phyloP scores from a whole-genome alignment of 345 rosid species.

The Turnera subulata region DNA sequence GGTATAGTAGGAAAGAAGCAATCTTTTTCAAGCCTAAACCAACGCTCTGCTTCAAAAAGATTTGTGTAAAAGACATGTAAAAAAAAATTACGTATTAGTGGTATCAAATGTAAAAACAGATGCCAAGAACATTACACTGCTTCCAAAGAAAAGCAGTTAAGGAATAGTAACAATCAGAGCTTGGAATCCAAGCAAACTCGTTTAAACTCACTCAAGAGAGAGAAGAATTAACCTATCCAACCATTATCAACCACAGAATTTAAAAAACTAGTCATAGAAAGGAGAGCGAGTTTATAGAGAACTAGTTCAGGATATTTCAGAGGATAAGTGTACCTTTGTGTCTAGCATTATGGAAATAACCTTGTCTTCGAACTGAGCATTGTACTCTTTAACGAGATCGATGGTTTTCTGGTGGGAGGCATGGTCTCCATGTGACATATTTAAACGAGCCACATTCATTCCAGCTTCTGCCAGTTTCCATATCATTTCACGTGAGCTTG shows the following conservation, averaged over 20 bases:
- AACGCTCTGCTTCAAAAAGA: too few relatives aligned
- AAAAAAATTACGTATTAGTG: too few relatives aligned
- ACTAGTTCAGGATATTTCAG: neutral
- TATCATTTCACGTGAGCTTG: constrained; percentile 91
- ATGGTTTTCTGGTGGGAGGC: constrained; percentile 81
- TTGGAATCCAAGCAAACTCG: neutral
- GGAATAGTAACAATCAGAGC: neutral
- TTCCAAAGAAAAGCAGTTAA: too few relatives aligned
- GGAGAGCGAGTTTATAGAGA: neutral
- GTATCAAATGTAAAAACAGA: too few relatives aligned
- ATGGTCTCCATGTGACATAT: constrained; percentile 98
- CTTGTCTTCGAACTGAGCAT: constrained; percentile 74
- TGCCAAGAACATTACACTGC: too few relatives aligned
- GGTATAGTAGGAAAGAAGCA: too few relatives aligned
- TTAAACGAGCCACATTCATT: constrained; percentile 93
- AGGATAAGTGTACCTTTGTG: constrained; percentile 60
- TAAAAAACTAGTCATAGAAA: neutral
- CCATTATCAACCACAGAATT: neutral
- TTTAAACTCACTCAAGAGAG: neutral
- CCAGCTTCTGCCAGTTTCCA: constrained; percentile 94
- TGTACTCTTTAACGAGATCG: constrained; percentile 86
- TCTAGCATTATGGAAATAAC: constrained; percentile 87
- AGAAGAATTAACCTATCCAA: neutral
- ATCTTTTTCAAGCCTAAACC: too few relatives aligned
- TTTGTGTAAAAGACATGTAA: too few relatives aligned